Evolutionary conservation across 306 rosid genomes (phyloP).

Genomic region (Cotoneaster glaucophyllus): DNA sequence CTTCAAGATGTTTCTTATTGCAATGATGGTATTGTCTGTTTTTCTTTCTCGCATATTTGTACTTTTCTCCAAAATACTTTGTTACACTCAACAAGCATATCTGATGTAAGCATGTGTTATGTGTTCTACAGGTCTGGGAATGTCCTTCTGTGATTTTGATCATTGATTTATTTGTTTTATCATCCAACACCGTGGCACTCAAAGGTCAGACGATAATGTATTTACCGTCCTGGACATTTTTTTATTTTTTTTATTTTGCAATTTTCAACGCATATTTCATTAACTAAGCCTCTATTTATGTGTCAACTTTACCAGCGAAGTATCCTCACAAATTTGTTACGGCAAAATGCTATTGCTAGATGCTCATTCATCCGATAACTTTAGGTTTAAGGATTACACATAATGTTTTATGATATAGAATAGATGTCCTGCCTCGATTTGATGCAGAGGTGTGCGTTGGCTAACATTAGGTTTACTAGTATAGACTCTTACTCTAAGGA

Average conservation of each 20-base stretch:
- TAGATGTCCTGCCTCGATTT: neutral
- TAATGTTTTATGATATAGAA: neutral
- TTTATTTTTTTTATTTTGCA: no score
- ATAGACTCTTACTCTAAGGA: neutral
- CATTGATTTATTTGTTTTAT: conserved; percentile 68
- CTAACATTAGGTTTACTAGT: neutral
- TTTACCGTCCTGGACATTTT: neutral
- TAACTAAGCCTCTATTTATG: neutral
- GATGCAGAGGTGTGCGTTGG: neutral
- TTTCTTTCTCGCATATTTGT: conserved; percentile 1
- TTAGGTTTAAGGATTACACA: neutral
- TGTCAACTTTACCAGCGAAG: neutral
- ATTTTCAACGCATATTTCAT: neutral
- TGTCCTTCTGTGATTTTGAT: conserved; percentile 75
- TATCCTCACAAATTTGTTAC: neutral
- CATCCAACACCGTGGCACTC: conserved; percentile 74
- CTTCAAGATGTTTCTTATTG: conserved; percentile 75
- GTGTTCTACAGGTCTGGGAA: conserved; percentile 74
- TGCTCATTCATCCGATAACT: neutral
- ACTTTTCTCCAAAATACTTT: neutral
- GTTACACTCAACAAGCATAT: neutral
- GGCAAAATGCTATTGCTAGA: neutral
- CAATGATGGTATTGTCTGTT: conserved; percentile 59
- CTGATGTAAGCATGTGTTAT: conserved; percentile 16
- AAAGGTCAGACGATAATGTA: conserved; percentile 44